Percentiles rank a stretch among this genome's conserved stretches.
Conservation (phyloP, 345 rosid genomes). For the Citrus inodora region DNA sequence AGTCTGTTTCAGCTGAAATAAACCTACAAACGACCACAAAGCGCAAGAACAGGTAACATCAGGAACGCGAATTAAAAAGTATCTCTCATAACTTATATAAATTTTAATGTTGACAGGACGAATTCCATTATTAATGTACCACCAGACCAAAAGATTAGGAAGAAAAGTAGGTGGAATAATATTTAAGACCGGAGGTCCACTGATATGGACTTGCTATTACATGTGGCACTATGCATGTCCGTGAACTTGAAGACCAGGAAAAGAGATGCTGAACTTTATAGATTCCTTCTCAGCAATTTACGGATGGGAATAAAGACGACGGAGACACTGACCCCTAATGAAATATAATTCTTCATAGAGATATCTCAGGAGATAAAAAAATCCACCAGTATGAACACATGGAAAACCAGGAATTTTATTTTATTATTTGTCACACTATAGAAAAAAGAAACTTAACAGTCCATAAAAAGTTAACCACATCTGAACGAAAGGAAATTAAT, state of each 20-base stretch:
- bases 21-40: conserved; percentile 33
- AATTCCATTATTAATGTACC: neutral
- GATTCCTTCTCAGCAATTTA: conserved; percentile 2
- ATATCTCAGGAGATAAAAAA: neutral
- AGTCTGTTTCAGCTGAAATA: conserved; percentile 50
- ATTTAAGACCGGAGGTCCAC: conserved; percentile 10
- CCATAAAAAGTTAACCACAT: neutral
- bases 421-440: neutral
- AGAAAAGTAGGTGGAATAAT: neutral
- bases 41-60: neutral
- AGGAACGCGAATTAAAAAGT: neutral
- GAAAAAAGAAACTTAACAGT: neutral
- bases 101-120: neutral
- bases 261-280: conserved; percentile 5
- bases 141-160: no score
- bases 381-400: neutral
- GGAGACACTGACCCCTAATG: conserved; percentile 17
- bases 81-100: neutral
- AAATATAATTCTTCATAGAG: conserved; percentile 11
- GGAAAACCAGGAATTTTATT: conserved; percentile 7
- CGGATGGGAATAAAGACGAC: conserved; percentile 9
- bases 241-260: conserved; percentile 6
- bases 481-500: neutral
- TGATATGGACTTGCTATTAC: conserved; percentile 19
- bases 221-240: neutral